phyloP scores from a whole-genome alignment of 768 basidiomycete genomes.

The Lanmaoa rubissima region DNA sequence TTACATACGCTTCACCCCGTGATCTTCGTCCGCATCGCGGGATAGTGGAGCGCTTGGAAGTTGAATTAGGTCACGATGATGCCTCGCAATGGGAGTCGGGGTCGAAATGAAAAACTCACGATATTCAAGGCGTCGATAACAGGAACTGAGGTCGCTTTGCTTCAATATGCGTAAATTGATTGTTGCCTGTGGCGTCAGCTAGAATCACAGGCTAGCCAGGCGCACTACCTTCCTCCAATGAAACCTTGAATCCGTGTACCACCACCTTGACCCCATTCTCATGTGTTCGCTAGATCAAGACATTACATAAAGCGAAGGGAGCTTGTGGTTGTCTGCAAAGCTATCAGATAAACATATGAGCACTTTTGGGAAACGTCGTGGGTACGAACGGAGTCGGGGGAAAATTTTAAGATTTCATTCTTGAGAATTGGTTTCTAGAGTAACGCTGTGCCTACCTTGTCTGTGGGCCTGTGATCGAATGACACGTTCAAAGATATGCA shows the following conservation, averaged over 20 bases:
- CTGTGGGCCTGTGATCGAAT: slow-evolving; percentile 1
- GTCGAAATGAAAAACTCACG: background rate
- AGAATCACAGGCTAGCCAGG: slow-evolving; percentile 1
- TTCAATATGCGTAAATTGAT: background rate
- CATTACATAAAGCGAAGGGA: slow-evolving; percentile 2
- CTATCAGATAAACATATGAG: slow-evolving; percentile 13
- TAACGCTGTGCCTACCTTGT: background rate
- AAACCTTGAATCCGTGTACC: slow-evolving; percentile 7
- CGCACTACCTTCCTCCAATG: slow-evolving; percentile 3
- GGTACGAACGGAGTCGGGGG: background rate
- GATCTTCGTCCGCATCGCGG: background rate
- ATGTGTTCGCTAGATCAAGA: slow-evolving; percentile 13
- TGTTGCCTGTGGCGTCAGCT: slow-evolving; percentile 18
- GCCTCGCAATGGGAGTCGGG: background rate
- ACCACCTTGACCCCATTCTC: slow-evolving; percentile 17
- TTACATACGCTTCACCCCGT: background rate
- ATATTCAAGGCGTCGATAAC: background rate
- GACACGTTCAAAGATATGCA: slow-evolving; percentile 3
- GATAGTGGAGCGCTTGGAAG: background rate
- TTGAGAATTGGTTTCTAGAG: slow-evolving; percentile 6
- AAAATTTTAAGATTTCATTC: slow-evolving; percentile 8
- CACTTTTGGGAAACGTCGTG: slow-evolving; percentile 11
- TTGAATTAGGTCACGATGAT: background rate
- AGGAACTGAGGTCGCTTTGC: slow-evolving; percentile 8
- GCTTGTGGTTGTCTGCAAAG: background rate